Evolutionary conservation across 2,329 filamentous ascomycete species (phyloP), one percentile per base, ranked within the genome.

Genomic region (Graphiopsis chlorocephala): DNA sequence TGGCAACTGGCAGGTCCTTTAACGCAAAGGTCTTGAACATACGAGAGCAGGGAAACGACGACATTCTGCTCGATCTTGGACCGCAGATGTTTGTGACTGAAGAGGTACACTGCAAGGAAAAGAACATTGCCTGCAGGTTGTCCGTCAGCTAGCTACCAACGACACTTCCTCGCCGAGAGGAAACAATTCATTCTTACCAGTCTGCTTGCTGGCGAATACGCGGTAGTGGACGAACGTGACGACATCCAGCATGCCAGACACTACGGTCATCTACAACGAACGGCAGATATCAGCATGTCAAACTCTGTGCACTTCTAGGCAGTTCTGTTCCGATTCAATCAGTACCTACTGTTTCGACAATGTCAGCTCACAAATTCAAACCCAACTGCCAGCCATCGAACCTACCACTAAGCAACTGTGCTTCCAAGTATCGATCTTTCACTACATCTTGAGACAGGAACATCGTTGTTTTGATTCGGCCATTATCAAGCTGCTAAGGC

Each of bases 161-260:
- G 26, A 17, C 6, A 14, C 2, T 10, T 48, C 6, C 28, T 53
- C n/a, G 15, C 14, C 23, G 28, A n/a, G 14, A 23, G 26, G 4
- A 31, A 23, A 11, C 15, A 17, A 12, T 26, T 0, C 23, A 12
- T 31, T 84, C 2, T 83, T 80, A 28, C 72, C 72, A 2, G 72
- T 74, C 28, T 71, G 70, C 59, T 74, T 74, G 17, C 68, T 71
- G 20, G 69, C 68, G 48, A 73, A 74, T 25, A 73, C 67, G 35
- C 64, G 64, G 63, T 72, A 74, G 53, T 67, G 69, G 20, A 68
- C 67, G 66, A 69, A 73, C 17, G 72, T 74, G 66, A 72, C 70
- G 25, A 69, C 70, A 38, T 74, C 72, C 15, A 73, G 67, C 11
- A 68, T 64, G 25, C 72, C 72, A 8, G 72, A 72, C 4, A 67